Evolutionary conservation across 2,329 filamentous ascomycete species (phyloP), one percentile per base, ranked within the genome.

Genomic region (Madurella mycetomatis): DNA sequence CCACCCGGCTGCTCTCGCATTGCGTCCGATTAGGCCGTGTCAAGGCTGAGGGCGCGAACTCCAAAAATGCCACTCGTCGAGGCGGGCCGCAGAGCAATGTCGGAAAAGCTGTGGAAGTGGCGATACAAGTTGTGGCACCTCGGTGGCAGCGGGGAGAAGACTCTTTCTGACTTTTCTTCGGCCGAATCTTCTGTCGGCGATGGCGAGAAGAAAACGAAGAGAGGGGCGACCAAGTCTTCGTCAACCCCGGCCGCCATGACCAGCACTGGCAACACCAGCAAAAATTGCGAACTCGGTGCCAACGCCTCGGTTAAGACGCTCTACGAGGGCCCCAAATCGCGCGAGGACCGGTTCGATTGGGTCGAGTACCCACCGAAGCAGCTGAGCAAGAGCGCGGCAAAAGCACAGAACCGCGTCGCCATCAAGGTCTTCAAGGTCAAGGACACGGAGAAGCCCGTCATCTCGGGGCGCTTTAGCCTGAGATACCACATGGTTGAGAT

Each of bases 351-450:
- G 41, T 72, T 63, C 51, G 65, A 72, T 49, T 76, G 72, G 73
- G 69, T 71, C 32, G 67, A 72, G 53, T 71, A 70, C 49, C 73
- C 74, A 2, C 74, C 73, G 37, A 70, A 69, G 55, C 70, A 74
- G 64, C 62, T 73, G 51, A 73, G 69, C 63, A 74, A 73, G 53
- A 65, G 66, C 19, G 66, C 63, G 2, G 62, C 66, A 45, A 66
- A 66, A 41, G 68, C 64, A 7, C 67, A 76, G 42, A 70, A 72
- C 46, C 67, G 70, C 3, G 69, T 72, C 13, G 73, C 75, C 54
- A 73, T 78, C 66, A 73, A 70, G 56, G 65, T 76, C 17, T 77
- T 69, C 72, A 77, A 76, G 67, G 60, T 73, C 66, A 76, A 74
- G 60, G 73, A 78, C 60, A 55, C 55, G 25, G 62, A 62, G 9